Conservation (phyloP, 495 filamentous ascomycete genomes). For the Aspergillus biplanus region DNA sequence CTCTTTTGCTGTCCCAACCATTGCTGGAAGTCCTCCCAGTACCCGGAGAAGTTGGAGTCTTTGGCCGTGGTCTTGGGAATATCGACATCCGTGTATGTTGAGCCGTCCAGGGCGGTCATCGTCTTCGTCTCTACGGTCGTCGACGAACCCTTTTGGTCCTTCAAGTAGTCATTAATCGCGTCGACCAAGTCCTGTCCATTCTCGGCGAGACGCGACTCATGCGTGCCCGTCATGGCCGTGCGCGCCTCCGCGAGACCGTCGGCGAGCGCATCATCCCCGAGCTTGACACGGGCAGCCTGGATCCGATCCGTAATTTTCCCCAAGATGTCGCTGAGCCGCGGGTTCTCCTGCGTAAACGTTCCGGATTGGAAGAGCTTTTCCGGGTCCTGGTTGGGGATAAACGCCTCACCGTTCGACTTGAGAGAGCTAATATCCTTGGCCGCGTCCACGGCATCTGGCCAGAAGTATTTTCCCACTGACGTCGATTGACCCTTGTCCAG, state of each 20-base stretch:
- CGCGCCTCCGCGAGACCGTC: slow-evolving; percentile 4
- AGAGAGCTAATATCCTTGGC: background rate
- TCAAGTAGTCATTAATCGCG: slow-evolving; percentile 2
- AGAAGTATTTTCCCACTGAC: slow-evolving; percentile 7
- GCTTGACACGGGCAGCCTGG: background rate
- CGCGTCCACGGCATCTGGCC: background rate
- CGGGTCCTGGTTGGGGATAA: slow-evolving; percentile 3
- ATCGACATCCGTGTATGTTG: background rate
- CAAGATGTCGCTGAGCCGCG: slow-evolving; percentile 4
- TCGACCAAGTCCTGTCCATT: slow-evolving; percentile 1
- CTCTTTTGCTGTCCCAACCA: background rate
- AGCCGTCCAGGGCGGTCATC: background rate
- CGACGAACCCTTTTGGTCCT: background rate
- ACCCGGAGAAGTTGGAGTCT: background rate
- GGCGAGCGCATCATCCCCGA: slow-evolving; percentile 1
- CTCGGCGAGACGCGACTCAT: background rate
- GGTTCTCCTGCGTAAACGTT: background rate
- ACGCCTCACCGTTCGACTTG: background rate
- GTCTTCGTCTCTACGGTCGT: background rate
- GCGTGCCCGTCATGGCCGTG: slow-evolving; percentile 4
- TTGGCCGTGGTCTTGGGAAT: background rate
- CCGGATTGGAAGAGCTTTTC: background rate
- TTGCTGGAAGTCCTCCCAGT: background rate
- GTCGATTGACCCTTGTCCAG: slow-evolving; percentile 1
- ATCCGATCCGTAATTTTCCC: background rate